Base-by-base conservation (phyloP, 176 grass and related monocot species). In the Oryza punctata region DNA sequence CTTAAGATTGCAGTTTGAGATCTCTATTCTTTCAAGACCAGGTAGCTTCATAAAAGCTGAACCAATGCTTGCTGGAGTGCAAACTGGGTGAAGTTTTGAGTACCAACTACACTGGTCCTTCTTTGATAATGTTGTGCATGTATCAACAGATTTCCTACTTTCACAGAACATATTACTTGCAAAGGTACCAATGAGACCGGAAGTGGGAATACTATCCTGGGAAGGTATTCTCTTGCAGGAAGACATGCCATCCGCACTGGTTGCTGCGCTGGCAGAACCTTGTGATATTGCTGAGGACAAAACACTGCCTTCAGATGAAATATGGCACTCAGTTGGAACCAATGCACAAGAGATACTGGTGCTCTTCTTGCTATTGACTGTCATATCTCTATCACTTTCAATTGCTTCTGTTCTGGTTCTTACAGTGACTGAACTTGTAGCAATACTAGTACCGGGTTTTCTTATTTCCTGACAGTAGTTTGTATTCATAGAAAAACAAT, bases 1-100 rank as follows among this genome's bases (percentile, higher is more conserved):
- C 57, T 46, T 37, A 32, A 12, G 24, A 70, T 70, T 50, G 46
- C 79, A 67, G 67, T 46, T 86, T 78, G 84, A 85, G 69, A 86
- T 75, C 68, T 88, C 83, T 76, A 92, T 86, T 78, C 79, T 91
- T 80, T 92, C 83, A 81, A 90, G 72, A 47, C 79, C 90, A 80
- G 88, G 93, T 67, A 95, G 59, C 70, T 90, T 74, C 88, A 90
- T 85, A 86, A 88, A 92, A 92, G 82, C 66, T 15, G 70, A 84
- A 4, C 77, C 85, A 74, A 87, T 88, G 23, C 37, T 85, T 35
- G 84, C 79, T 11, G 52, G 85, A 65, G 81, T 82, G 54, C 18
- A 49, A 38, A 63, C 26, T 72, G 87, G 81, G 50, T 78, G 23
- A 72, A 23, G 28, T 67, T 88, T 85, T 63, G 85, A 63, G n/a